These are phyloP conservation scores for Thuja plicata DNA, from an alignment of 83 land plant species.

Conservation along the genomic window DNA sequence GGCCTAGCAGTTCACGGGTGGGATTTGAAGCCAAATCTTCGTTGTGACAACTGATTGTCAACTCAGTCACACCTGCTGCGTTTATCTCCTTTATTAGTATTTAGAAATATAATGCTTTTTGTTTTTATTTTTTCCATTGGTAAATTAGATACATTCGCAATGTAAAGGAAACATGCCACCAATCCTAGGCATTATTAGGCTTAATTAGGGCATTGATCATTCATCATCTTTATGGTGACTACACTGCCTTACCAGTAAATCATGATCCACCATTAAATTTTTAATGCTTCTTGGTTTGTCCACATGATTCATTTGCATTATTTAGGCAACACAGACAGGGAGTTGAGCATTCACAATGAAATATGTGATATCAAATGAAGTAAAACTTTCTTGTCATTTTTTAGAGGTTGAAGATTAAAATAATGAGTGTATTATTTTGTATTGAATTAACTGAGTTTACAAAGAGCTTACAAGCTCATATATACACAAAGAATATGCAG, in stretches of 20 bases:
- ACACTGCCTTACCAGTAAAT: background rate
- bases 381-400: background rate
- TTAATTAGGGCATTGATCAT: background rate
- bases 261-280: background rate
- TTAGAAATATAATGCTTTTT: background rate
- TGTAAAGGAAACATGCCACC: background rate
- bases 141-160: background rate
- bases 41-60: background rate
- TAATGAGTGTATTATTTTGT: too few species aligned
- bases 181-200: background rate
- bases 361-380: background rate
- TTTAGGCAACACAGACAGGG: background rate
- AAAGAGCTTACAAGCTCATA: too few species aligned
- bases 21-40: background rate
- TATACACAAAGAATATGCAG: too few species aligned
- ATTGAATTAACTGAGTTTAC: too few species aligned
- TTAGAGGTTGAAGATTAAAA: background rate
- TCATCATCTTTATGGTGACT: background rate
- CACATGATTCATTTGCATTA: background rate
- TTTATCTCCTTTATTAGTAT: background rate
- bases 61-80: background rate
- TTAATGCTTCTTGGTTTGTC: background rate
- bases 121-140: background rate
- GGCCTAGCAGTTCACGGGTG: background rate
- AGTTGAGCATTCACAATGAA: background rate